phyloP scores from a whole-genome alignment of 2,329 filamentous ascomycete genomes.

The Botryotinia convoluta region DNA sequence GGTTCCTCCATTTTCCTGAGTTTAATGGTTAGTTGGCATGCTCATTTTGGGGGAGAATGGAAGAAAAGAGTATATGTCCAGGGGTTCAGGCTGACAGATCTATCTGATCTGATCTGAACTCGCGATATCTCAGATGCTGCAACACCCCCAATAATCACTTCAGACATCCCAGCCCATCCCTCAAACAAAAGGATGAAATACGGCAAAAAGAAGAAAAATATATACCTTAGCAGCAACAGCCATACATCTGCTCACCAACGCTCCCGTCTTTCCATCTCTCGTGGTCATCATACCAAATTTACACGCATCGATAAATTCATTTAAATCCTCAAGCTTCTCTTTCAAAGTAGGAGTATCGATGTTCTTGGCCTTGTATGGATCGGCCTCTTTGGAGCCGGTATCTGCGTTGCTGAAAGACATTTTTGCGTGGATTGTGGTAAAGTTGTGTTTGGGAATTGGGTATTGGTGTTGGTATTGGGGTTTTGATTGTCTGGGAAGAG shows the following conservation, averaged over 20 bases:
- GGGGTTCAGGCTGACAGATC: neutral
- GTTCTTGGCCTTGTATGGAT: conserved; percentile 77
- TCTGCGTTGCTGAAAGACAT: conserved; percentile 55
- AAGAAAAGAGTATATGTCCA: neutral
- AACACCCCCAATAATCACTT: neutral
- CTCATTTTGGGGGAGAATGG: no score
- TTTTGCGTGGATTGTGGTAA: conserved; percentile 14
- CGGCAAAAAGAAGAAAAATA: neutral
- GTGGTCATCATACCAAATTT: conserved; percentile 94
- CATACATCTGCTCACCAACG: conserved; percentile 82
- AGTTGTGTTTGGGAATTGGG: neutral
- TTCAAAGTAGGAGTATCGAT: conserved; percentile 59
- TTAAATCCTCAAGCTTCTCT: conserved; percentile 74
- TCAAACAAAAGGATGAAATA: neutral
- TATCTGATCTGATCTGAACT: neutral
- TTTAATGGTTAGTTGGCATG: neutral
- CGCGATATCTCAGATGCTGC: neutral
- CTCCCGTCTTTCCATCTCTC: conserved; percentile 59
- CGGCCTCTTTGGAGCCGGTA: conserved; percentile 61
- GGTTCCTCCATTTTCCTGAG: conserved; percentile 70
- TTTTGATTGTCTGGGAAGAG: conserved; percentile 2
- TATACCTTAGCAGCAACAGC: conserved; percentile 71
- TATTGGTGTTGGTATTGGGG: neutral
- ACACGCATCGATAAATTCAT: conserved; percentile 64
- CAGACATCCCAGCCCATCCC: no score